Evolutionary conservation across 225 moss, liverwort and hornwort species (phyloP).

Genomic region (Physcomitrellopsis africana): DNA sequence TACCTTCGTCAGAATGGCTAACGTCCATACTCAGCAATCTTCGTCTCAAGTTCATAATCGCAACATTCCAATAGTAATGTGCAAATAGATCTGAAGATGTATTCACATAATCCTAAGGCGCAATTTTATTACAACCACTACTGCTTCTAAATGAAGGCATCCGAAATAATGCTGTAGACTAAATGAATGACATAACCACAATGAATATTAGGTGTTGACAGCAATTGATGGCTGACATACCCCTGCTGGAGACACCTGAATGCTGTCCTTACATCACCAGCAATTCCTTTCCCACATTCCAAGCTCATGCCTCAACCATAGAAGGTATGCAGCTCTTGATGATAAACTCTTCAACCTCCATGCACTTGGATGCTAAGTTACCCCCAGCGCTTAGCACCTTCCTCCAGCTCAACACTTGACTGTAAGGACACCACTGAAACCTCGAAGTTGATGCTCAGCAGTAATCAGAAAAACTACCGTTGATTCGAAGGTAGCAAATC

Average conservation of each 20-base stretch:
- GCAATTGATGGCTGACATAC: slow-evolving; percentile 35
- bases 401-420: slow-evolving; percentile 44
- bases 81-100: slow-evolving; percentile 50
- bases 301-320: slow-evolving; percentile 44
- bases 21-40: slow-evolving; percentile 45
- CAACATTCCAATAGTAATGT: slow-evolving; percentile 30
- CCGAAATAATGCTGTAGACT: slow-evolving; percentile 61
- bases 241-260: slow-evolving; percentile 40
- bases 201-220: slow-evolving; percentile 46
- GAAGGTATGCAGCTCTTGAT: slow-evolving; percentile 39
- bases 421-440: slow-evolving; percentile 39
- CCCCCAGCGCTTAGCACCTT: slow-evolving; percentile 40
- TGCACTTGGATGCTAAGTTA: slow-evolving; percentile 30
- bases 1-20: slow-evolving; percentile 43
- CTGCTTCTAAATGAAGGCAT: slow-evolving; percentile 56
- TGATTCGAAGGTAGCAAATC: slow-evolving; percentile 31
- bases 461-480: slow-evolving; percentile 34
- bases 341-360: slow-evolving; percentile 34
- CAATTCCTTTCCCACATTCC: slow-evolving; percentile 30
- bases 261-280: slow-evolving; percentile 47
- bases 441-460: slow-evolving; percentile 53
- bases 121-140: slow-evolving; percentile 59
- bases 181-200: slow-evolving; percentile 64
- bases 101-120: slow-evolving; percentile 56
- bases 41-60: slow-evolving; percentile 24